Evolutionary conservation across 2,329 filamentous ascomycete species (phyloP), one percentile per base, ranked within the genome.

Genomic region (Pseudofabraea citricarpa): DNA sequence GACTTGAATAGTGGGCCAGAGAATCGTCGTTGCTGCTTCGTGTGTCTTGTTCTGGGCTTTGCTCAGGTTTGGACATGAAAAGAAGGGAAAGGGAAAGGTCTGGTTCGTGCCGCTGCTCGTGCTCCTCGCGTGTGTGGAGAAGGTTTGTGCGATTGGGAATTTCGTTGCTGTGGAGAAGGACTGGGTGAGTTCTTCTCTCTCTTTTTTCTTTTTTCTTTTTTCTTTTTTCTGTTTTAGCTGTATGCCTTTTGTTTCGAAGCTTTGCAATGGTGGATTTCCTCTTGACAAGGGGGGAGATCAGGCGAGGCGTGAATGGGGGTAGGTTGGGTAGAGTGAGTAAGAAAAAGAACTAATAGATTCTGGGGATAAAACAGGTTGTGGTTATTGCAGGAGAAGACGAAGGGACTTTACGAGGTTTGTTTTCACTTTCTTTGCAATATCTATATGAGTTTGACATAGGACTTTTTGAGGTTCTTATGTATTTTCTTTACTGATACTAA

Each of bases 111-210:
- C 53, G 2, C 22, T 57, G 2, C 57, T 67, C n/a, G 69, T 74
- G 0, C 15, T 77, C 0, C 63, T 87, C 35, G 81, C 82, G 1
- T 85, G 83, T 44, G 55, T 83, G 1, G 86, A 90, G 62, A 90
- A 89, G 58, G 61, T 87, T 7, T 72, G 70, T 12, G 72, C 80
- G 1, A 71, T 82, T 5, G 71, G 79, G 59, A 89, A 88, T 57
- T 69, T 77, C 0, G 75, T 89, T 1, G 70, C 85, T 0, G 73
- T 90, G 0, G 85, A 89, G 59, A 69, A 80, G 54, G 85, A 90
- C 53, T 88, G 85, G 84, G 48, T 46, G n/a, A n/a, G n/a, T n/a
- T n/a, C n/a, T n/a, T n/a, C n/a, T n/a, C n/a, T n/a, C n/a, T n/a
- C n/a, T n/a, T n/a, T n/a, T n/a, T n/a, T n/a, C n/a, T n/a, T n/a